phyloP scores from a whole-genome alignment of 2,329 filamentous ascomycete species.

The Claviceps arundinis region DNA sequence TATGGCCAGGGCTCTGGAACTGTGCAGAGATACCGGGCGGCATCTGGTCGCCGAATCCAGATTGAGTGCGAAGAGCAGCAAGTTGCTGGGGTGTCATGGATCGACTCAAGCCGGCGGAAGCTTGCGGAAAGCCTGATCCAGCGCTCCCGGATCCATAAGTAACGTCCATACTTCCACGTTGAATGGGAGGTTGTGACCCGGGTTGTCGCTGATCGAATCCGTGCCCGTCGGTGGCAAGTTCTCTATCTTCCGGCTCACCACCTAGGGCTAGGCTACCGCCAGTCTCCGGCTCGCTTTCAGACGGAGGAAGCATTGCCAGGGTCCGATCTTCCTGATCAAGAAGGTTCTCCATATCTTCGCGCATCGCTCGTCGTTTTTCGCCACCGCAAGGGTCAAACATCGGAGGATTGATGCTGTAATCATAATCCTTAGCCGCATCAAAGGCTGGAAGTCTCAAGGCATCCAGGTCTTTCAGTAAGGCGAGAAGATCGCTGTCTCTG shows the following conservation, averaged over 20 bases:
- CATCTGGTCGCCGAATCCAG: constrained; percentile 46
- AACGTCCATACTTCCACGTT: constrained; percentile 43
- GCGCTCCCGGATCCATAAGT: constrained; percentile 40
- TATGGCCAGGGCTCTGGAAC: constrained; percentile 54
- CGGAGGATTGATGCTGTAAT: constrained; percentile 38
- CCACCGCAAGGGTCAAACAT: constrained; percentile 76
- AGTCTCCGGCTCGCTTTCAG: constrained; percentile 67
- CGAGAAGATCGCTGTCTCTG: constrained; percentile 15
- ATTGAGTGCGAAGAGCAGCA: constrained; percentile 48
- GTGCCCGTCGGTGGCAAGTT: constrained; percentile 37
- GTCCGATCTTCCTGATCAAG: constrained; percentile 35
- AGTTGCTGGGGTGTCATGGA: constrained; percentile 73
- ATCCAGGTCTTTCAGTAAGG: constrained; percentile 24
- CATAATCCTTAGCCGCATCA: constrained; percentile 6
- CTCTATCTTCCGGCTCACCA: constrained; percentile 79
- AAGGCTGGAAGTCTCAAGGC: constrained; percentile 20
- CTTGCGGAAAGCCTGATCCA: constrained; percentile 33
- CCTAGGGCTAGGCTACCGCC: constrained; percentile 77
- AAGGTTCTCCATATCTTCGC: constrained; percentile 52
- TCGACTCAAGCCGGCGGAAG: constrained; percentile 43
- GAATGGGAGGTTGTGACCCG: constrained; percentile 64
- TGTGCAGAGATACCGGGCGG: constrained; percentile 42
- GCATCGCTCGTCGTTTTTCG: constrained; percentile 65
- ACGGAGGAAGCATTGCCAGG: constrained; percentile 28
- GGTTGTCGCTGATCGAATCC: constrained; percentile 46